Evolutionary conservation across 345 rosid genomes (phyloP), one percentile per base, ranked within the genome.

Genomic region (Odontarrhena argentea): DNA sequence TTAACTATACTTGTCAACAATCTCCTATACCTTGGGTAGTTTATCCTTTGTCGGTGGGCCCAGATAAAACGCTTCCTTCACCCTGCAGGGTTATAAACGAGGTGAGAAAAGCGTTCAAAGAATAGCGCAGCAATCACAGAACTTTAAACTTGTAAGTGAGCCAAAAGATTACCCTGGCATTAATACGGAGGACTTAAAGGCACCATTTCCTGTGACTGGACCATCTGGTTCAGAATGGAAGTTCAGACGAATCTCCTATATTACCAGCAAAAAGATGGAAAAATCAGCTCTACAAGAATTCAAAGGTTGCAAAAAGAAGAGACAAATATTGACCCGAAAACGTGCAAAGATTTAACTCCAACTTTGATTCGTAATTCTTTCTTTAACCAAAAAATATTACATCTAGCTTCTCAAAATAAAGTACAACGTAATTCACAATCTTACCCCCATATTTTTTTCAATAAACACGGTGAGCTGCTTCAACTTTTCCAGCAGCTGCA

Each of bases 201-300:
- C 69, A 63, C 99, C 96, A 78, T 87, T 88, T 73, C 96, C 97
- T 79, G 80, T 87, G 67, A 91, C 71, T 22, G 96, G 84, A 40
- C 99, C 97, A 85, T 94, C 99, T 59, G 99, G 97, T 85, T 88
- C 86, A 65, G 95, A 82, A 85, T 83, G 88, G 69, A 91, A 87
- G 79, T 69, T 86, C 82, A 94, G 76, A 45, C 82, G 82, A 77
- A 65, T 50, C 64, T 94, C 97, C 99, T 91, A 81, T 42, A 11
- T 6, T 47, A 54, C 71, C 64, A 57, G 48, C 14, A 37, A 37
- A 28, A 60, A 70, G 14, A 60, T 43, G 37, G 14, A 41, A 26
- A 60, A 30, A 12, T 30, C 22, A 71, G 22, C 69, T 47, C 34
- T 55, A 47, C n/a, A 50, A 35, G 55, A 43, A 65, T 41, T 50